Evolutionary conservation across 1,284 basidiomycete species (phyloP).

Genomic region (Apiotrichum sp.): DNA sequence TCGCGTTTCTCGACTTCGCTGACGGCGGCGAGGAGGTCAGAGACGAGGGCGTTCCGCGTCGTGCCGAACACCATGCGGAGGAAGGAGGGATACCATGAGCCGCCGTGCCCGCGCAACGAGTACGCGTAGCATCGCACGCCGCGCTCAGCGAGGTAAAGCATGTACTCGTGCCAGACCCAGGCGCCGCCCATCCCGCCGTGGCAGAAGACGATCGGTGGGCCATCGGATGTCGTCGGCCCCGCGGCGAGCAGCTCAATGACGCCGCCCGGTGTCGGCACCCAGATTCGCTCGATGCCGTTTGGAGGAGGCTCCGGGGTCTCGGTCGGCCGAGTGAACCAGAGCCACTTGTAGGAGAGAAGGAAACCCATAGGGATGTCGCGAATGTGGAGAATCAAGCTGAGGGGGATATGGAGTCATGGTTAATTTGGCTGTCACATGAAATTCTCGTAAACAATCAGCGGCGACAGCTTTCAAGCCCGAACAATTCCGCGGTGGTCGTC

Average conservation of each 20-base stretch:
- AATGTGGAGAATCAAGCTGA: no score
- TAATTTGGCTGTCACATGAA: no score
- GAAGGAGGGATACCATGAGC: conserved; percentile 7
- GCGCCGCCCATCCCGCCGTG: conserved; percentile 13
- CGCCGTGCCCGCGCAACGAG: conserved; percentile 9
- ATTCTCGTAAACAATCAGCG: no score
- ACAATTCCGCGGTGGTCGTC: no score
- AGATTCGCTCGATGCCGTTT: conserved; percentile 3
- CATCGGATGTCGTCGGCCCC: background rate
- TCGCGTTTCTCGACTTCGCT: background rate
- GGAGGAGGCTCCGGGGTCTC: background rate
- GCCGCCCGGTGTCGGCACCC: conserved; percentile 4
- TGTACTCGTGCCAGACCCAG: conserved; percentile 13
- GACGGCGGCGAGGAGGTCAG: conserved; percentile 4
- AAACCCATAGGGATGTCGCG: background rate
- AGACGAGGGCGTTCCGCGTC: background rate
- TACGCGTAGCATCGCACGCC: conserved; percentile 9
- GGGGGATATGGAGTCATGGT: no score
- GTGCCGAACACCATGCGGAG: conserved; percentile 9
- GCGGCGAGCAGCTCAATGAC: conserved; percentile 7
- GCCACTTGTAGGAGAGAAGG: conserved; percentile 4
- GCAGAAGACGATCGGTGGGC: conserved; percentile 7
- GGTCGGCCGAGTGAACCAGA: conserved; percentile 5
- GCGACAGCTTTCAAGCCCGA: no score
- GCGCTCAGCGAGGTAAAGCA: conserved; percentile 1